These are phyloP conservation scores for Saccharomycopsis babjevae DNA, from an alignment of 805 yeast genomes.

Conservation along the genomic window DNA sequence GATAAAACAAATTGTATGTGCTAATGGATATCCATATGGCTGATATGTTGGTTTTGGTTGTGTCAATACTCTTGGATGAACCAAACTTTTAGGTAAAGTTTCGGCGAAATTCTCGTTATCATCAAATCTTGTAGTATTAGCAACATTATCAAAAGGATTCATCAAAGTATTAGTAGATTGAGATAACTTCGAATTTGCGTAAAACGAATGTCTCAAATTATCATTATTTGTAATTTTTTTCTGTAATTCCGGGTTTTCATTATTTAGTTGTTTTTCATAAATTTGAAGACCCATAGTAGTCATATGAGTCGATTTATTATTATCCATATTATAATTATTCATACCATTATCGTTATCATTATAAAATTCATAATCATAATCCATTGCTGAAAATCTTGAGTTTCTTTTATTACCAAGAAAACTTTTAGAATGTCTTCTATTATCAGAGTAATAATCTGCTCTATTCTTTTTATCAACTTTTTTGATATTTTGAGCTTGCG, in stretches of 20 bases:
- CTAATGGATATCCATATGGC: conserved; percentile 76
- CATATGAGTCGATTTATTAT: conserved; percentile 1
- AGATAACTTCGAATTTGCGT: conserved; percentile 8
- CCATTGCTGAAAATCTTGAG: conserved; percentile 24
- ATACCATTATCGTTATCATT: neutral
- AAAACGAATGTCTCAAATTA: conserved; percentile 7
- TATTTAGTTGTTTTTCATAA: conserved; percentile 1
- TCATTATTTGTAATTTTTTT: conserved; percentile 1
- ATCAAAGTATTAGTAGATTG: conserved; percentile 6
- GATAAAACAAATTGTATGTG: conserved; percentile 64
- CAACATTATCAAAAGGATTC: conserved; percentile 14
- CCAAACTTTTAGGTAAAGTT: conserved; percentile 46
- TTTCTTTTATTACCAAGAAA: conserved; percentile 25
- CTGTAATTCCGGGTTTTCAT: neutral
- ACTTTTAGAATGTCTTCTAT: conserved; percentile 21
- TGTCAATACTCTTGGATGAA: conserved; percentile 72
- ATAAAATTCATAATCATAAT: conserved; percentile 5
- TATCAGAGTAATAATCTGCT: conserved; percentile 32
- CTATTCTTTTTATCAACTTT: conserved; percentile 42
- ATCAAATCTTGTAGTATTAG: neutral
- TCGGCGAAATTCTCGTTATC: conserved; percentile 24
- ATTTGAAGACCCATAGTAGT: conserved; percentile 16
- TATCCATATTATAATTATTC: neutral
- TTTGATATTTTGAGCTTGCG: conserved; percentile 38
- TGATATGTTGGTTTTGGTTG: conserved; percentile 87